Conservation (phyloP, 148 eudicot species). For the Camellia granthamiana region DNA sequence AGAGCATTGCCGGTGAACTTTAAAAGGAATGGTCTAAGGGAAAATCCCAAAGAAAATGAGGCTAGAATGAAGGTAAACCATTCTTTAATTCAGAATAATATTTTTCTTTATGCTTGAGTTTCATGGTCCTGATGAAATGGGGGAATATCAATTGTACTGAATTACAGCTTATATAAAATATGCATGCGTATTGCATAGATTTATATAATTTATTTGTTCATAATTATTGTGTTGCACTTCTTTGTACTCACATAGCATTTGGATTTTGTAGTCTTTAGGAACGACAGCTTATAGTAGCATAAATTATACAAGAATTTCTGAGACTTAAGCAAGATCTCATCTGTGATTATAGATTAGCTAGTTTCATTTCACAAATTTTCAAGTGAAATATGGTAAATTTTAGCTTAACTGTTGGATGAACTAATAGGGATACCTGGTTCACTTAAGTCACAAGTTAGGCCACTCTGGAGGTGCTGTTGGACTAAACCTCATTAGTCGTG, state of each 20-base stretch:
- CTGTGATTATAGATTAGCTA: not conserved
- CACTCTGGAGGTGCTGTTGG: too few relatives aligned
- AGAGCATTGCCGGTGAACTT: slow-evolving; percentile 16
- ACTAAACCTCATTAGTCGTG: too few relatives aligned
- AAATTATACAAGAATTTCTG: not conserved
- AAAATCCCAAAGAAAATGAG: slow-evolving; percentile 10
- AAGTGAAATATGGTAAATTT: not conserved
- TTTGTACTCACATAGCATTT: not conserved
- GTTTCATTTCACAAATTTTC: not conserved
- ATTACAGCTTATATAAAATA: not conserved
- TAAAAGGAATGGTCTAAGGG: slow-evolving; percentile 10
- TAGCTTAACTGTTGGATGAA: not conserved
- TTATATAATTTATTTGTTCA: not conserved
- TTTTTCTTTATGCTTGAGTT: not conserved
- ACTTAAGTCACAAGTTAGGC: not conserved
- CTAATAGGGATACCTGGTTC: not conserved
- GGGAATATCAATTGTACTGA: not conserved
- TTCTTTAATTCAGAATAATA: not conserved
- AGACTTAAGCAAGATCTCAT: not conserved
- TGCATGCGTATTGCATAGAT: not conserved
- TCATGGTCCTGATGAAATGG: slow-evolving; percentile 3
- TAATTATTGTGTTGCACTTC: not conserved
- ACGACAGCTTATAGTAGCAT: not conserved
- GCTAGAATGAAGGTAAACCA: slow-evolving; percentile 14
- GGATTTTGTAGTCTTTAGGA: not conserved